Evolutionary conservation across 2,329 filamentous ascomycete genomes (phyloP).

Genomic region (Blumeria graminis): DNA sequence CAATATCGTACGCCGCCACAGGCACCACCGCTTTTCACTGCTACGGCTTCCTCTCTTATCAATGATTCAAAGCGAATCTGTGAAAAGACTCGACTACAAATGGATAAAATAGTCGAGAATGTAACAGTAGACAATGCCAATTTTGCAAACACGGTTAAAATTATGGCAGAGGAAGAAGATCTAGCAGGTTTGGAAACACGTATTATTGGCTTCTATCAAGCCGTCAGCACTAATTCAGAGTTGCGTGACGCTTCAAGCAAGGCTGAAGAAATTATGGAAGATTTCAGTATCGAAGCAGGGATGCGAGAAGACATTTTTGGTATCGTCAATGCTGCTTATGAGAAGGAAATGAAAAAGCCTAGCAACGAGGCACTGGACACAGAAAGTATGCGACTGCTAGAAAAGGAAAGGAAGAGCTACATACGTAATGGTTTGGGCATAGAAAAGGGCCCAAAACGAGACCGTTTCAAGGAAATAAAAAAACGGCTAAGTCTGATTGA

Average conservation of each 20-base stretch:
- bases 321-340: conserved; percentile 32
- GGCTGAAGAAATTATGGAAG: conserved; percentile 50
- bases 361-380: conserved; percentile 26
- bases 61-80: conserved; percentile 42
- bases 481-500: conserved; percentile 38
- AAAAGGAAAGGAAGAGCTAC: conserved; percentile 57
- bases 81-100: conserved; percentile 17
- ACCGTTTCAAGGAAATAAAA: conserved; percentile 72
- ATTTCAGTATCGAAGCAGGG: conserved; percentile 51
- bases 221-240: conserved; percentile 42
- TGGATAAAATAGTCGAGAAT: conserved; percentile 26
- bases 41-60: conserved; percentile 44
- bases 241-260: conserved; percentile 55
- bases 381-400: conserved; percentile 47
- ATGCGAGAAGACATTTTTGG: conserved; percentile 68
- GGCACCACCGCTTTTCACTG: conserved; percentile 52
- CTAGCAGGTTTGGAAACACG: conserved; percentile 29
- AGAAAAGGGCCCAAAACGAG: conserved; percentile 42
- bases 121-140: conserved; percentile 25
- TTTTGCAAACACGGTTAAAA: conserved; percentile 30
- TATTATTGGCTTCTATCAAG: conserved; percentile 60
- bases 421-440: conserved; percentile 53
- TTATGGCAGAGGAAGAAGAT: conserved; percentile 54
- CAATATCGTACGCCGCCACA: conserved; percentile 55
- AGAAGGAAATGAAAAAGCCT: conserved; percentile 24